phyloP scores from a whole-genome alignment of 2,329 filamentous ascomycete genomes.

The Thielaviopsis populi region DNA sequence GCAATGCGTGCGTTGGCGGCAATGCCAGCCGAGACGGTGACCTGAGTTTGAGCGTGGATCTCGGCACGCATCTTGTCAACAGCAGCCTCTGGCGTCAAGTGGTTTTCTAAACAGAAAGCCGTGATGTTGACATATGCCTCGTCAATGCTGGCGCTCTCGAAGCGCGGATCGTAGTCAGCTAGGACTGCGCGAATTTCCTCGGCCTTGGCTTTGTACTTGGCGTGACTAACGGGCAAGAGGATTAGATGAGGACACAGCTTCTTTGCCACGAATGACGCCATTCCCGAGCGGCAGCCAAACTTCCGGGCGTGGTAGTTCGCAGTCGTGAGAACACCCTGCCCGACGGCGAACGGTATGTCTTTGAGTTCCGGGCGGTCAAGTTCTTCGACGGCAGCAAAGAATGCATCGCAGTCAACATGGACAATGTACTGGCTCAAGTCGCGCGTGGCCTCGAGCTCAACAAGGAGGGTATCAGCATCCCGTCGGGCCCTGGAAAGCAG shows the following conservation, averaged over 20 bases:
- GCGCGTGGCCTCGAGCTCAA: conserved; percentile 60
- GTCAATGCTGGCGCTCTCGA: conserved; percentile 88
- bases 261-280: conserved; percentile 91
- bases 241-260: conserved; percentile 82
- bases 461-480: conserved; percentile 65
- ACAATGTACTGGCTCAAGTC: conserved; percentile 76
- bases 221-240: conserved; percentile 69
- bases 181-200: conserved; percentile 72
- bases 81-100: conserved; percentile 53
- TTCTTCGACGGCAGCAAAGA: conserved; percentile 88
- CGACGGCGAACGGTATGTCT: conserved; percentile 80
- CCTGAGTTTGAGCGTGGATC: conserved; percentile 57
- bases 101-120: conserved; percentile 57
- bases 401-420: conserved; percentile 93
- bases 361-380: conserved; percentile 72
- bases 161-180: conserved; percentile 74
- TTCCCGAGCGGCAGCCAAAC: conserved; percentile 82
- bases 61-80: conserved; percentile 65
- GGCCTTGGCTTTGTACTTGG: conserved; percentile 83
- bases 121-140: conserved; percentile 96
- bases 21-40: conserved; percentile 89
- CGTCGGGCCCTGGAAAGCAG: conserved; percentile 61
- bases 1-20: conserved; percentile 85
- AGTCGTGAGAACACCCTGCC: conserved; percentile 48
- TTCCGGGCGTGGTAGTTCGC: conserved; percentile 82